Conservation (phyloP, 2,329 filamentous ascomycete species). For the Claviceps quebecensis region DNA sequence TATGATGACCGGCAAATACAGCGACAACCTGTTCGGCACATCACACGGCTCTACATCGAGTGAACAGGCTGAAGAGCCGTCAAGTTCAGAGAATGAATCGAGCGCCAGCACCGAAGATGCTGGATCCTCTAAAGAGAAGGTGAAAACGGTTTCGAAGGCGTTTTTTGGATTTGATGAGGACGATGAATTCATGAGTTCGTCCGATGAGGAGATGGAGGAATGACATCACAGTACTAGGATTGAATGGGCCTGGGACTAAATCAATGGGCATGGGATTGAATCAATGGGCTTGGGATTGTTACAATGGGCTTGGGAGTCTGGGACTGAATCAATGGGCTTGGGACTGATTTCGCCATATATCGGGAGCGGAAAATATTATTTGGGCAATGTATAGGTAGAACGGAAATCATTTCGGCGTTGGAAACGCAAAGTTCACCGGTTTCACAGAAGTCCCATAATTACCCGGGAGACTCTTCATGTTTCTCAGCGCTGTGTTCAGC, state of each 20-base stretch:
- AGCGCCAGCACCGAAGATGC: conserved; percentile 29
- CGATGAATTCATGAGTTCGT: conserved; percentile 59
- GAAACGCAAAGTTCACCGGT: not conserved
- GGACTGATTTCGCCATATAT: no score
- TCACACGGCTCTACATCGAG: conserved; percentile 34
- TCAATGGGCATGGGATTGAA: not conserved
- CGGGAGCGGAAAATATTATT: no score
- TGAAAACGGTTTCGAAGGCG: conserved; percentile 26
- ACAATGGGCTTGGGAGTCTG: not conserved
- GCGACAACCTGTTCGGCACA: conserved; percentile 43
- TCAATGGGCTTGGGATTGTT: not conserved
- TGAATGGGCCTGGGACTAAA: not conserved
- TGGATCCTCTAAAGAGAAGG: conserved; percentile 21
- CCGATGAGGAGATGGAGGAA: conserved; percentile 37
- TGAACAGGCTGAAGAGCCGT: conserved; percentile 14
- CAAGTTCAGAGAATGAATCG: conserved; percentile 22
- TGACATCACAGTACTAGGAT: not conserved
- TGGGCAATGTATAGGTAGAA: no score
- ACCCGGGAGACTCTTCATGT: not conserved
- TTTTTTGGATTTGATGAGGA: conserved; percentile 73
- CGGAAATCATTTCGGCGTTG: not conserved
- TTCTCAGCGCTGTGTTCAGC: conserved; percentile 1
- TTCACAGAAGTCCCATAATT: not conserved
- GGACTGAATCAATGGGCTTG: not conserved
- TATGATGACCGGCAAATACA: conserved; percentile 50